phyloP scores from a whole-genome alignment of 495 filamentous ascomycete species.

The Hyaloscypha bicolor region DNA sequence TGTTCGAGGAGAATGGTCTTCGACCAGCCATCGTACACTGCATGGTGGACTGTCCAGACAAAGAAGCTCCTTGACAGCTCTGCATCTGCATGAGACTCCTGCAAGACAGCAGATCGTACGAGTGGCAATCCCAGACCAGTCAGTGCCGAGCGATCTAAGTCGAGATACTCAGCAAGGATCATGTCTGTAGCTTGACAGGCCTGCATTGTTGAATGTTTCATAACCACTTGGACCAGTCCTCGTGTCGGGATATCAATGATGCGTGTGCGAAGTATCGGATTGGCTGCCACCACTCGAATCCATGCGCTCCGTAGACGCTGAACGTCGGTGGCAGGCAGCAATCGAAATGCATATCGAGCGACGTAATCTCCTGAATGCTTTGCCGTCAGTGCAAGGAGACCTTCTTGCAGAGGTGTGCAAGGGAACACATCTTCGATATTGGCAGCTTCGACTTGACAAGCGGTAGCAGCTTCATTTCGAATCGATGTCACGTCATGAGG shows the following conservation, averaged over 20 bases:
- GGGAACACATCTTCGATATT: slow-evolving; percentile 68
- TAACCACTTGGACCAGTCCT: slow-evolving; percentile 57
- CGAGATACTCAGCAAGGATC: no score
- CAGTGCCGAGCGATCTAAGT: no score
- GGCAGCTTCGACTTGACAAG: slow-evolving; percentile 26
- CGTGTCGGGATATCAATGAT: slow-evolving; percentile 49
- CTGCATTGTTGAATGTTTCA: slow-evolving; percentile 19
- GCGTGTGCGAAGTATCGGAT: slow-evolving; percentile 58
- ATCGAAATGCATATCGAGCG: slow-evolving; percentile 48
- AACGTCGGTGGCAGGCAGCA: slow-evolving; percentile 47
- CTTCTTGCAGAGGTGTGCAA: slow-evolving; percentile 73
- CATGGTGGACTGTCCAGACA: slow-evolving; percentile 67
- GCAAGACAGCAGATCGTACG: no score
- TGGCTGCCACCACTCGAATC: slow-evolving; percentile 47
- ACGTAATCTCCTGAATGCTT: slow-evolving; percentile 60
- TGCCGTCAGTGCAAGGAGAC: slow-evolving; percentile 63
- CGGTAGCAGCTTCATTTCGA: background rate
- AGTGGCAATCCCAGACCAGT: no score
- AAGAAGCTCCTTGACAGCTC: slow-evolving; percentile 37
- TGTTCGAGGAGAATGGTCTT: slow-evolving; percentile 52
- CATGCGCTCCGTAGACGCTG: slow-evolving; percentile 55
- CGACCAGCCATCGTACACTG: slow-evolving; percentile 71
- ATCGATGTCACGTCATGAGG: background rate
- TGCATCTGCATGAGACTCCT: no score
- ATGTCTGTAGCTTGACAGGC: no score